Percentiles rank a stretch among this genome's conserved stretches.
phyloP scores from a whole-genome alignment of 139 green algal species.

The Chlamydomonas sp. region DNA sequence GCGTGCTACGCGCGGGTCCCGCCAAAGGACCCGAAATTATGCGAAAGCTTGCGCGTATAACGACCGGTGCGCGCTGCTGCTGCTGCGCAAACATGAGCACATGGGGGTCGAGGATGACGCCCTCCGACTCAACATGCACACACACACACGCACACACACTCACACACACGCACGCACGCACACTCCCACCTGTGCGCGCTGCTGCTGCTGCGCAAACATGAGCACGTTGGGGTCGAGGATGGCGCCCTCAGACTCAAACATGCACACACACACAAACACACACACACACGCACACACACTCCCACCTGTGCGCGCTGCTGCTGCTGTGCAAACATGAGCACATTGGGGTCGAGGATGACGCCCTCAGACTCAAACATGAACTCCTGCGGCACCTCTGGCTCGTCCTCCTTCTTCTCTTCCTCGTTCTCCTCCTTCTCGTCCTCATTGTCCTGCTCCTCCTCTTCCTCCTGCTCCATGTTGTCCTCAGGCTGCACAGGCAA shows the following conservation, averaged over 20 bases:
- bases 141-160: no score
- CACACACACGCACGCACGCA: no score
- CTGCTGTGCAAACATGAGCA: not conserved
- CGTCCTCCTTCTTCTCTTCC: slow-evolving; percentile 60
- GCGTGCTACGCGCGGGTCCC: no score
- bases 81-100: slow-evolving; percentile 88
- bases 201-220: slow-evolving; percentile 87
- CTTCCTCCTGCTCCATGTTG: slow-evolving; percentile 47
- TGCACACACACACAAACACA: no score
- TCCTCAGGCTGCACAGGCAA: slow-evolving; percentile 33
- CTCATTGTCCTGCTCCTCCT: slow-evolving; percentile 61
- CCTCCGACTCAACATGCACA: no score
- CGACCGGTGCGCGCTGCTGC: slow-evolving; percentile 69
- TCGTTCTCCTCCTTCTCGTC: slow-evolving; percentile 77
- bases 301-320: not conserved
- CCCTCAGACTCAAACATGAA: slow-evolving; percentile 98
- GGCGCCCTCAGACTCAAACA: slow-evolving; percentile 95
- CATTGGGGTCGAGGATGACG: slow-evolving; percentile 17
- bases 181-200: slow-evolving; percentile 58
- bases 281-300: no score
- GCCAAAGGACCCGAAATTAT: no score
- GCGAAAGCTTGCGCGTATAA: no score
- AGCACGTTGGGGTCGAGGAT: slow-evolving; percentile 87
- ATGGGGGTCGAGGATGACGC: slow-evolving; percentile 81
- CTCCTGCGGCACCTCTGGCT: slow-evolving; percentile 87